Evolutionary conservation across 306 rosid genomes (phyloP).

Genomic region (Corylus americana): DNA sequence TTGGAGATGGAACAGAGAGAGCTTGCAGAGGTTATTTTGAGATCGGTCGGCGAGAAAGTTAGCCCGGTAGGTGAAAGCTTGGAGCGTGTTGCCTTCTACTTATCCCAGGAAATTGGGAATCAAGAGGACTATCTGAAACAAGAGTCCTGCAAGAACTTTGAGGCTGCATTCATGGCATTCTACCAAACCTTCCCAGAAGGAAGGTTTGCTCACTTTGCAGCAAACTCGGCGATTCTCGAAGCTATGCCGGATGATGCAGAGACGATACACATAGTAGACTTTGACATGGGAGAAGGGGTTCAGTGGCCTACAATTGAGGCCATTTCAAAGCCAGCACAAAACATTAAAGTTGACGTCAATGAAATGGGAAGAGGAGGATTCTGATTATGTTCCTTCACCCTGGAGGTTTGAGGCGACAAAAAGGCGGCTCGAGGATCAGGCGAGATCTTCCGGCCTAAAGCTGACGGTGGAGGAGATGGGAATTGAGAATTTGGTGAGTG

Average conservation of each 20-base stretch:
- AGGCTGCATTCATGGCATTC: slow-evolving; percentile 33
- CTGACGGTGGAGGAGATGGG: slow-evolving; percentile 51
- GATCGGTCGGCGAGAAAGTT: slow-evolving; percentile 48
- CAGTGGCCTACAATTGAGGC: slow-evolving; percentile 54
- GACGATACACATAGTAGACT: slow-evolving; percentile 51
- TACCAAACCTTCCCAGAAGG: slow-evolving; percentile 50
- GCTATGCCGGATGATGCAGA: slow-evolving; percentile 50
- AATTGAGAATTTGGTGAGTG: slow-evolving; percentile 47
- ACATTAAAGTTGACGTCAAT: slow-evolving; percentile 56
- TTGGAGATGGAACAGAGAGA: slow-evolving; percentile 39
- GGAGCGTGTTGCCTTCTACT: slow-evolving; percentile 52
- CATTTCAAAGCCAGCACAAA: slow-evolving; percentile 32
- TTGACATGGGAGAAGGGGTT: slow-evolving; percentile 47
- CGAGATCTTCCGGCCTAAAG: slow-evolving; percentile 44
- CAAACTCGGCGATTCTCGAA: slow-evolving; percentile 56
- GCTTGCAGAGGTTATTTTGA: slow-evolving; percentile 40
- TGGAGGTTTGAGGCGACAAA: slow-evolving; percentile 47
- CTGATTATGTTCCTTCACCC: slow-evolving; percentile 12
- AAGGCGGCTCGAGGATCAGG: slow-evolving; percentile 43
- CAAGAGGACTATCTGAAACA: slow-evolving; percentile 43
- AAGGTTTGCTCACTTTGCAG: slow-evolving; percentile 51
- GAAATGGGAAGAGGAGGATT: slow-evolving; percentile 34
- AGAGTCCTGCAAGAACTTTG: slow-evolving; percentile 47
- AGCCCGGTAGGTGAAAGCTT: slow-evolving; percentile 48
- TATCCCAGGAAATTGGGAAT: slow-evolving; percentile 35